Percentiles rank a stretch among this genome's conserved stretches.
These are phyloP conservation scores for Venturia oleaginea DNA, from an alignment of 2,329 filamentous ascomycete genomes.

Conservation along the genomic window DNA sequence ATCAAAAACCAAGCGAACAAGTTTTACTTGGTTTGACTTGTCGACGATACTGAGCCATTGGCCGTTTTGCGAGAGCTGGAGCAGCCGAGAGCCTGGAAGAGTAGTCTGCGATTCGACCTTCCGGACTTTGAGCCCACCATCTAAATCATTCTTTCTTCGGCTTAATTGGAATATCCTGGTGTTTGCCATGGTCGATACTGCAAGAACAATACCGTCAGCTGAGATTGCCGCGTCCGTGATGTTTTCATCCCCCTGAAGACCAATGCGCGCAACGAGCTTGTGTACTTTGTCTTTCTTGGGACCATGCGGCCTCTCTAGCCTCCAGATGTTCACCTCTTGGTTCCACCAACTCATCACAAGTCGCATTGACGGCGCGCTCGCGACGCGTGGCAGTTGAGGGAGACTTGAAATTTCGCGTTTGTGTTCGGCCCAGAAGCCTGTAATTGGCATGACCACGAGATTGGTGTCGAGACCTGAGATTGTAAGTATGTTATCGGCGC, in stretches of 20 bases:
- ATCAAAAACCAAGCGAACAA: conserved; percentile 39
- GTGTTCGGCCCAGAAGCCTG: conserved; percentile 67
- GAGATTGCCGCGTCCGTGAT: conserved; percentile 70
- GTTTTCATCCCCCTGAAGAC: conserved; percentile 59
- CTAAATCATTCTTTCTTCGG: conserved; percentile 1
- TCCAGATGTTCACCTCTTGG: conserved; percentile 77
- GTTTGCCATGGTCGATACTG: conserved; percentile 64
- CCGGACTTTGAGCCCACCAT: conserved; percentile 51
- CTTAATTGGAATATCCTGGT: conserved; percentile 70
- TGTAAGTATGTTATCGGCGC: background rate
- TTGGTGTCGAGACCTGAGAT: conserved; percentile 69
- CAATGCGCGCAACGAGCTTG: conserved; percentile 32
- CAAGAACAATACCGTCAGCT: conserved; percentile 60
- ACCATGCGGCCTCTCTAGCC: conserved; percentile 40
- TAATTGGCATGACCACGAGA: conserved; percentile 72
- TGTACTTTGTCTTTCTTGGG: conserved; percentile 30
- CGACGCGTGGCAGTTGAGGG: conserved; percentile 66
- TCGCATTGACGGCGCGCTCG: conserved; percentile 63
- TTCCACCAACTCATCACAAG: conserved; percentile 90
- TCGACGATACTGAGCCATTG: conserved; percentile 56
- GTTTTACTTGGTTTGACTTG: conserved; percentile 35
- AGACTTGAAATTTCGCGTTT: conserved; percentile 75
- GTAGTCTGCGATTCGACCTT: conserved; percentile 44
- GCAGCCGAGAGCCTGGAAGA: conserved; percentile 53
- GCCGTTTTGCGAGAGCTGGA: conserved; percentile 61